These are phyloP conservation scores for Besnoitia besnoiti DNA, from an alignment of 169 alveolate genomes.

Conservation along the genomic window DNA sequence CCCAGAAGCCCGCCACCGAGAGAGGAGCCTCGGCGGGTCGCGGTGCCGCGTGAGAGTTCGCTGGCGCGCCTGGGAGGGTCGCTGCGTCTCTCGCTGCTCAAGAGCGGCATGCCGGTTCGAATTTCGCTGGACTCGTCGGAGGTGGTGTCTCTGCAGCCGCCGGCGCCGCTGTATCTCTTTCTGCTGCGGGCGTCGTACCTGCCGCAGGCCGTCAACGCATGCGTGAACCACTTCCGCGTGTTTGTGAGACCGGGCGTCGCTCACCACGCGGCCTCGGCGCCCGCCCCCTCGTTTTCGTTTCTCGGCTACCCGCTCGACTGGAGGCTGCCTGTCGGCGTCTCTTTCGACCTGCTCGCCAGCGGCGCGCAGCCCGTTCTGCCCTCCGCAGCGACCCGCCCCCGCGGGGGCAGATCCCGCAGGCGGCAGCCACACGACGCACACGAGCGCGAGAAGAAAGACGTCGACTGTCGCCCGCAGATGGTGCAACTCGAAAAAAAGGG, in stretches of 20 bases:
- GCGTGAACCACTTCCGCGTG: constrained; percentile 58
- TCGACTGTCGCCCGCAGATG: no score
- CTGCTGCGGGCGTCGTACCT: constrained; percentile 60
- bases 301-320: constrained; percentile 61
- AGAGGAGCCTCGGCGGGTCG: background rate
- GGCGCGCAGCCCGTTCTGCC: background rate
- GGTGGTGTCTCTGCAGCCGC: constrained; percentile 59
- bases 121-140: constrained; percentile 62
- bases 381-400: background rate
- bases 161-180: constrained; percentile 57
- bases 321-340: constrained; percentile 66
- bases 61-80: constrained; percentile 27
- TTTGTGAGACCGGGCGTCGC: constrained; percentile 16
- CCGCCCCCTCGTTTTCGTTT: constrained; percentile 62
- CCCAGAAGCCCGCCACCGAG: no score
- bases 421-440: background rate
- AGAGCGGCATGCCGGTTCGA: constrained; percentile 62
- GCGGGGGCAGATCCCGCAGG: background rate
- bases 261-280: constrained; percentile 38
- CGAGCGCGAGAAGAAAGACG: background rate
- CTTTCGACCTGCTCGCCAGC: constrained; percentile 47
- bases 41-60: background rate
- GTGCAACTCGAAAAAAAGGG: no score
- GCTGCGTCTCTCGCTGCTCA: constrained; percentile 53
- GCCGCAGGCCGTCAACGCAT: constrained; percentile 50